A percentile compares a stretch with the other conserved stretches of the same genome.
Evolutionary conservation across 1,284 basidiomycete species (phyloP).

Genomic region (Veloboletus limbatus): DNA sequence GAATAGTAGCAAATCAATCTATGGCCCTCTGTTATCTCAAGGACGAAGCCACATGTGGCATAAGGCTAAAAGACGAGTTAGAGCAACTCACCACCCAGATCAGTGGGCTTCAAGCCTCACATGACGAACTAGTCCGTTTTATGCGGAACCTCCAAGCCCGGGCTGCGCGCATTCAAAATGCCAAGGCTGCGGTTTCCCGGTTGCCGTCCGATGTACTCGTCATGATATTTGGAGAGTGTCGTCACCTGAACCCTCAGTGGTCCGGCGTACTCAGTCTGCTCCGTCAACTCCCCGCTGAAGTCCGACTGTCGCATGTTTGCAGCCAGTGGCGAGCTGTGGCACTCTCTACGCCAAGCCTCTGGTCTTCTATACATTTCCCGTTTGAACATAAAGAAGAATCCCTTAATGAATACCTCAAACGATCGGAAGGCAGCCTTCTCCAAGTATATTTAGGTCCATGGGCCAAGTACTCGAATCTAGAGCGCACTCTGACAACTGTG

Average conservation of each 20-base stretch:
- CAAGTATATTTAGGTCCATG: slow-evolving; percentile 34
- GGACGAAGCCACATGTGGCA: slow-evolving; percentile 13
- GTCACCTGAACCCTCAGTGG: slow-evolving; percentile 34
- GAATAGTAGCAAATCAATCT: slow-evolving; percentile 9
- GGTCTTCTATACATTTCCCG: slow-evolving; percentile 32
- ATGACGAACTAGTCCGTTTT: slow-evolving; percentile 28
- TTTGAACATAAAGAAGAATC: slow-evolving; percentile 34
- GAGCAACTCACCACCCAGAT: slow-evolving; percentile 29
- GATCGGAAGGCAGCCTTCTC: slow-evolving; percentile 31
- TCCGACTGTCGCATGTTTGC: slow-evolving; percentile 33
- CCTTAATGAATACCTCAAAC: slow-evolving; percentile 29
- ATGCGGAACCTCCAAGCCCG: slow-evolving; percentile 30
- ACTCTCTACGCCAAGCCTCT: slow-evolving; percentile 31
- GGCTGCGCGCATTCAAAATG: slow-evolving; percentile 32
- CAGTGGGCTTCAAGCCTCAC: slow-evolving; percentile 30
- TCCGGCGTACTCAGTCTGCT: slow-evolving; percentile 33
- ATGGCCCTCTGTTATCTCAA: slow-evolving; percentile 29
- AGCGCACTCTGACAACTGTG: slow-evolving; percentile 24
- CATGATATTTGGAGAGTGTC: slow-evolving; percentile 33
- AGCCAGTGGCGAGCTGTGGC: slow-evolving; percentile 34
- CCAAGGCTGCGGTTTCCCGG: slow-evolving; percentile 29
- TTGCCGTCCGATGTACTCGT: slow-evolving; percentile 31
- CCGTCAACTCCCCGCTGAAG: slow-evolving; percentile 33
- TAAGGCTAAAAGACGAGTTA: slow-evolving; percentile 22
- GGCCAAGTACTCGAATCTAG: slow-evolving; percentile 32